A percentile compares a stretch with the other conserved stretches of the same genome.
These are phyloP conservation scores for Phialophora verrucosa DNA, from an alignment of 2,329 filamentous ascomycete species.

Conservation along the genomic window DNA sequence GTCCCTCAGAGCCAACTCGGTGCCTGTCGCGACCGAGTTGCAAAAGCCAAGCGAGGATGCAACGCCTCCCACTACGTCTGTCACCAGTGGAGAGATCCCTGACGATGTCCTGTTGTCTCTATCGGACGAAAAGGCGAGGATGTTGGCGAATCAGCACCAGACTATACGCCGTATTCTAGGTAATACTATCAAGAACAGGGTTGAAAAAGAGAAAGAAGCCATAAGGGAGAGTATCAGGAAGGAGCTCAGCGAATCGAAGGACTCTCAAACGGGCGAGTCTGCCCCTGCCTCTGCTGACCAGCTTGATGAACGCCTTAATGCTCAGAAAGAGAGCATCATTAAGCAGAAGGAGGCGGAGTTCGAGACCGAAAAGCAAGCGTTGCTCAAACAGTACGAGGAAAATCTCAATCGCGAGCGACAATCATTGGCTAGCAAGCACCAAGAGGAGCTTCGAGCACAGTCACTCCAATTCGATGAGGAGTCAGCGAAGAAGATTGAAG, in stretches of 20 bases:
- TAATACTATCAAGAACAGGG: conserved; percentile 62
- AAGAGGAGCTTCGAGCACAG: conserved; percentile 67
- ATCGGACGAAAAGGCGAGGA: conserved; percentile 56
- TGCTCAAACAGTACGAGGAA: conserved; percentile 47
- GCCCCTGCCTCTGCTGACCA: conserved; percentile 24
- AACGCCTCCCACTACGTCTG: too few relatives aligned
- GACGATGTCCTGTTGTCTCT: conserved; percentile 50
- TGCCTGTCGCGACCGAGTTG: conserved; percentile 46
- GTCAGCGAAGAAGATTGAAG: conserved; percentile 46
- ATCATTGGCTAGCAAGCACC: conserved; percentile 53
- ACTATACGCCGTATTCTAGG: conserved; percentile 57
- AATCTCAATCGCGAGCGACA: conserved; percentile 50
- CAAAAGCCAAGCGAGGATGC: conserved; percentile 32
- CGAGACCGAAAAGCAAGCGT: conserved; percentile 45
- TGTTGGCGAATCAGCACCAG: conserved; percentile 58
- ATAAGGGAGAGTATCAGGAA: conserved; percentile 44
- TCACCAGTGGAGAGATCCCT: conserved; percentile 43
- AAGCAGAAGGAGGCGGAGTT: conserved; percentile 51
- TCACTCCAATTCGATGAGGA: conserved; percentile 59
- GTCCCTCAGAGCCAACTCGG: conserved; percentile 45
- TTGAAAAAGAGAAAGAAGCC: conserved; percentile 45
- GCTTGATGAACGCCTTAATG: conserved; percentile 32
- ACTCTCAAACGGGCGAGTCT: conserved; percentile 18
- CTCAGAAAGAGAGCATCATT: conserved; percentile 39
- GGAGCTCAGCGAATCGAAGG: conserved; percentile 41